phyloP scores from a whole-genome alignment of 192 early-diverging fungal species.

The Nowakowskiella sp. region DNA sequence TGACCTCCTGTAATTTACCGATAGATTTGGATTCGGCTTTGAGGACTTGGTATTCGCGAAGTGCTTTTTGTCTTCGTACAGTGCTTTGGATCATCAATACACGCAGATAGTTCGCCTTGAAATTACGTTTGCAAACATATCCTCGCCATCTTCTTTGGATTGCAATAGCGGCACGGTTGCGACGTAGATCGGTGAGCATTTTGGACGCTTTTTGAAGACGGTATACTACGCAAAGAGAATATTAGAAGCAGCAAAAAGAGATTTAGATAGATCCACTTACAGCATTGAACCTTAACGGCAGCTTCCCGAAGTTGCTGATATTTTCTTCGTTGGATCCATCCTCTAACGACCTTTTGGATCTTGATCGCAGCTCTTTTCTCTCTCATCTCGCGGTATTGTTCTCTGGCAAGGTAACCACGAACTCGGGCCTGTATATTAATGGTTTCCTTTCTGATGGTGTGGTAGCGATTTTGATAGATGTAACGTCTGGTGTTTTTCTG shows the following conservation, averaged over 20 bases:
- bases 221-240: slow-evolving; percentile 1
- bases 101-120: slow-evolving; percentile 39
- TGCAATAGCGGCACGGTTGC: slow-evolving; percentile 57
- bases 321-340: slow-evolving; percentile 37
- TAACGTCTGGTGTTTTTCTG: slow-evolving; percentile 79
- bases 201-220: slow-evolving; percentile 43
- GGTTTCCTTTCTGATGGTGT: slow-evolving; percentile 18
- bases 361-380: slow-evolving; percentile 59
- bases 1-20: slow-evolving; percentile 87
- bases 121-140: slow-evolving; percentile 51
- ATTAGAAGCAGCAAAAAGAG: neutral
- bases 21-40: slow-evolving; percentile 84
- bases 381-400: slow-evolving; percentile 46
- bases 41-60: slow-evolving; percentile 56
- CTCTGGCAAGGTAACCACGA: slow-evolving; percentile 59
- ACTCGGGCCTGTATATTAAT: slow-evolving; percentile 10
- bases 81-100: slow-evolving; percentile 78
- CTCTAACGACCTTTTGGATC: slow-evolving; percentile 71
- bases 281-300: slow-evolving; percentile 32
- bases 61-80: slow-evolving; percentile 64
- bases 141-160: slow-evolving; percentile 72
- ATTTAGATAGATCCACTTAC: slow-evolving; percentile 4
- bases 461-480: slow-evolving; percentile 55
- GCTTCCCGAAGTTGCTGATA: slow-evolving; percentile 26
- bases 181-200: slow-evolving; percentile 43